Conservation (phyloP, 1,139 yeast genomes). For the Meyerozyma elateridarum region DNA sequence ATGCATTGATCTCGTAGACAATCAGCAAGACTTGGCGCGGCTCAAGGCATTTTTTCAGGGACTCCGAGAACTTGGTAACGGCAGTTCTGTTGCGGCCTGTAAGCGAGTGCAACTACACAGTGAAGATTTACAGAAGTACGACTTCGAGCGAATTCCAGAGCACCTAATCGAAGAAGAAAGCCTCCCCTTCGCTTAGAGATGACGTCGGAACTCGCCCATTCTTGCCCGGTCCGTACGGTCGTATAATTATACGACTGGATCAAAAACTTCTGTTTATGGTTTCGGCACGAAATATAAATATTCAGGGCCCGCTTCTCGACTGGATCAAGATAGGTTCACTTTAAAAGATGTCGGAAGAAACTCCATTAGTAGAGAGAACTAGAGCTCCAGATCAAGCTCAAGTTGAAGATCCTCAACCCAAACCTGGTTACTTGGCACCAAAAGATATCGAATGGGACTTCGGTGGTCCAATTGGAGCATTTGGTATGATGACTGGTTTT, state of each 20-base stretch:
- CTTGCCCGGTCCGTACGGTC: too few relatives aligned
- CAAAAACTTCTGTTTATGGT: neutral
- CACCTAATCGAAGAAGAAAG: conserved; percentile 17
- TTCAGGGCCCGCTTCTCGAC: neutral
- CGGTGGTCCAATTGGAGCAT: conserved; percentile 91
- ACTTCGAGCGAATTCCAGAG: conserved; percentile 6
- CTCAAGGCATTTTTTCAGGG: conserved; percentile 34
- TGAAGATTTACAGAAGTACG: conserved; percentile 9
- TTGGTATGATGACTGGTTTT: conserved; percentile 91
- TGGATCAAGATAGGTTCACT: neutral
- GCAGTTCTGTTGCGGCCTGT: conserved; percentile 28
- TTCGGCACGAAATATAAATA: neutral
- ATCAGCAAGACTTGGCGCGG: conserved; percentile 28
- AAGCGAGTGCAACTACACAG: conserved; percentile 17
- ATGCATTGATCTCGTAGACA: conserved; percentile 19
- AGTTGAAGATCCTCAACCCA: neutral
- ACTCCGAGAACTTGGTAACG: conserved; percentile 34
- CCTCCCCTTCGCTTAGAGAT: conserved; percentile 25
- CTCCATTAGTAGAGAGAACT: conserved; percentile 6
- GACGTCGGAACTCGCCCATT: neutral
- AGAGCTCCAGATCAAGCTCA: conserved; percentile 1
- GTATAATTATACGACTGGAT: conserved; percentile 2
- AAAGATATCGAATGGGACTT: conserved; percentile 70
- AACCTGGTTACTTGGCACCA: conserved; percentile 30
- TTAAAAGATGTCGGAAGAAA: conserved; percentile 7